Conservation (phyloP, 345 rosid genomes). For the Triadica sebifera region DNA sequence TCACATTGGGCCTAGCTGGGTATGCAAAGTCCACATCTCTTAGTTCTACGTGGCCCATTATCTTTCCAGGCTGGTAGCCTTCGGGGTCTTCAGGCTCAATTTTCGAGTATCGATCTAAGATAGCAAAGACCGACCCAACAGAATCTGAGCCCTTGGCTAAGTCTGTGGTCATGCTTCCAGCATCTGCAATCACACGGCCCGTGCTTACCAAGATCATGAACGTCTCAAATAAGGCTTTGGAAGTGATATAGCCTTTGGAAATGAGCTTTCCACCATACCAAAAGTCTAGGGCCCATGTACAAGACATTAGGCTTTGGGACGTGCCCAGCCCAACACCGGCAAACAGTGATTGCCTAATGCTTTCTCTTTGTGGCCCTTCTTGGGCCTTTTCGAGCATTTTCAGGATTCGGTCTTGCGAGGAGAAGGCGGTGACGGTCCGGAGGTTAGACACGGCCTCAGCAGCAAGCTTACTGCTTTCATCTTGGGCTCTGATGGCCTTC, state of each 20-base stretch:
- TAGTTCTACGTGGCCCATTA: constrained; percentile 19
- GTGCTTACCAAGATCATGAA: constrained; percentile 30
- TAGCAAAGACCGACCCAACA: constrained; percentile 25
- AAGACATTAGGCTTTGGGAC: constrained; percentile 40
- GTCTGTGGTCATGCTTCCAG: constrained; percentile 30
- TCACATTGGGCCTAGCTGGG: constrained; percentile 29
- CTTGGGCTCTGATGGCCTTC: constrained; percentile 28
- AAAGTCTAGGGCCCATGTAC: constrained; percentile 33
- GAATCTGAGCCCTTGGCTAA: constrained; percentile 29
- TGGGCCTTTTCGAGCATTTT: constrained; percentile 42
- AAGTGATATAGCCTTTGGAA: constrained; percentile 19
- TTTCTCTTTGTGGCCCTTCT: constrained; percentile 39
- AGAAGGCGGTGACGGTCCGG: constrained; percentile 41
- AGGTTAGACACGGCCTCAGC: constrained; percentile 39
- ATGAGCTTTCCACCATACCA: constrained; percentile 37
- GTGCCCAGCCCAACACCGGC: constrained; percentile 43
- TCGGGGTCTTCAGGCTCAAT: constrained; percentile 26
- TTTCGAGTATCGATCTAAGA: constrained; percentile 24
- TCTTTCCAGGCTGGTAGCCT: constrained; percentile 12
- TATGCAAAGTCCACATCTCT: constrained; percentile 28
- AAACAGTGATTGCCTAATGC: constrained; percentile 23
- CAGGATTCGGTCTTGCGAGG: constrained; percentile 41
- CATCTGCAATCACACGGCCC: constrained; percentile 32
- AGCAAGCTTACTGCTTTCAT: constrained; percentile 27
- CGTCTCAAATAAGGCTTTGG: constrained; percentile 26